phyloP scores from a whole-genome alignment of 306 rosid genomes.

The Pyrus betulifolia region DNA sequence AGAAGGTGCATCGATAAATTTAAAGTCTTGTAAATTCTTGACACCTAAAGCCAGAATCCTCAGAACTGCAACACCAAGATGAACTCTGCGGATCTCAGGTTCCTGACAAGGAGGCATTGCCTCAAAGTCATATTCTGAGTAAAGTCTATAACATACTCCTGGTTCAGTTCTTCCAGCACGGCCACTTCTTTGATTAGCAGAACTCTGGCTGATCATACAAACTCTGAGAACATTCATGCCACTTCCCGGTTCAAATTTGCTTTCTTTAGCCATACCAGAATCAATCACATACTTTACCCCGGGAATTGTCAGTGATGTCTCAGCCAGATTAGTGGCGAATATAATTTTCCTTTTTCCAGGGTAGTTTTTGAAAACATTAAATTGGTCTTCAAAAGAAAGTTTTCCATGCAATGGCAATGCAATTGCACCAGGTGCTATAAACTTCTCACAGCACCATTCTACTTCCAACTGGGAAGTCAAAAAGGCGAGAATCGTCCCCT shows the following conservation, averaged over 20 bases:
- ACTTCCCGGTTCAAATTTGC: conserved; percentile 73
- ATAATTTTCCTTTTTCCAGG: conserved; percentile 80
- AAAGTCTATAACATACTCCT: conserved; percentile 85
- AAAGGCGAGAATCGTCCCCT: conserved; percentile 85
- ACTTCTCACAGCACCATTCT: conserved; percentile 86
- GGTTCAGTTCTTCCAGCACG: conserved; percentile 98
- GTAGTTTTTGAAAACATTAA: conserved; percentile 52
- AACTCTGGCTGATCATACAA: conserved; percentile 77
- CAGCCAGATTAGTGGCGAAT: conserved; percentile 89
- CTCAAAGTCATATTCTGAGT: conserved; percentile 63
- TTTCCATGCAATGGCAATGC: conserved; percentile 83
- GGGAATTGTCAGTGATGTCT: conserved; percentile 93
- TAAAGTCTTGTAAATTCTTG: conserved; percentile 64
- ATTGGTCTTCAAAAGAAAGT: conserved; percentile 70
- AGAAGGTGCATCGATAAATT: conserved; percentile 86
- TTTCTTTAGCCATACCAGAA: conserved; percentile 75
- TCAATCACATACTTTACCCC: conserved; percentile 92
- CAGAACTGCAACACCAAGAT: conserved; percentile 91
- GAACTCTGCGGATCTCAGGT: conserved; percentile 94
- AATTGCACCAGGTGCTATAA: conserved; percentile 50
- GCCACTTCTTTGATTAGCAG: conserved; percentile 91
- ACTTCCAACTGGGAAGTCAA: conserved; percentile 95
- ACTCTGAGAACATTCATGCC: conserved; percentile 94
- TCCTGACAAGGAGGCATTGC: conserved; percentile 70
- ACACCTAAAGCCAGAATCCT: conserved; percentile 84